These are phyloP conservation scores for Crithidia fasciculata DNA, from an alignment of 208 protist species.

Conservation along the genomic window DNA sequence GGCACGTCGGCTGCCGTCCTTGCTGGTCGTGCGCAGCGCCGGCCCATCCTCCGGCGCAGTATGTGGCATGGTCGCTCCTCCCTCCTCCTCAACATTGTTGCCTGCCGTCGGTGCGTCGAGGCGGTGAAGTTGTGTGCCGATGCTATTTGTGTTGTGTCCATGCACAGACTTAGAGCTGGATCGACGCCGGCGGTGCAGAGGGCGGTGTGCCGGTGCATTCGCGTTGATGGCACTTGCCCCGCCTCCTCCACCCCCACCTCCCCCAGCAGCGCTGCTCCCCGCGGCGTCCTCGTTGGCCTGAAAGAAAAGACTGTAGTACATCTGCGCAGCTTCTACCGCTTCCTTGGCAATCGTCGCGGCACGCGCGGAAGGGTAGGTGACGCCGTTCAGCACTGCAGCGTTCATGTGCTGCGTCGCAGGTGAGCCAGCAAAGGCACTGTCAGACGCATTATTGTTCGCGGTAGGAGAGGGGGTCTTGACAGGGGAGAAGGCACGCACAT, in stretches of 20 bases:
- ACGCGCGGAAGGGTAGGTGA: constrained; percentile 34
- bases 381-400: constrained; percentile 23
- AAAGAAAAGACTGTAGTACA: constrained; percentile 57
- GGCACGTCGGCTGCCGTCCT: neutral
- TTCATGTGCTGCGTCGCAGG: constrained; percentile 31
- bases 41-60: neutral
- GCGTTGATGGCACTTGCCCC: too few relatives aligned
- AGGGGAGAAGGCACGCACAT: neutral
- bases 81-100: too few relatives aligned
- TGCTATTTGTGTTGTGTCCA: too few relatives aligned
- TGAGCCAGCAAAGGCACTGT: too few relatives aligned
- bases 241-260: neutral
- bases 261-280: neutral
- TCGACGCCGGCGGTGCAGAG: too few relatives aligned
- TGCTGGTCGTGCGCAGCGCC: neutral
- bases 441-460: too few relatives aligned
- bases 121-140: too few relatives aligned
- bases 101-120: too few relatives aligned
- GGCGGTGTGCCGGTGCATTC: too few relatives aligned
- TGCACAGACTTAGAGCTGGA: too few relatives aligned
- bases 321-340: constrained; percentile 40
- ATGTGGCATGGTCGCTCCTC: neutral
- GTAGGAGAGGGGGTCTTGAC: neutral
- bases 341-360: constrained; percentile 33
- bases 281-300: constrained; percentile 11